These are phyloP conservation scores for Ajuga chamaepitys DNA, from an alignment of 257 asterid species.

Conservation along the genomic window DNA sequence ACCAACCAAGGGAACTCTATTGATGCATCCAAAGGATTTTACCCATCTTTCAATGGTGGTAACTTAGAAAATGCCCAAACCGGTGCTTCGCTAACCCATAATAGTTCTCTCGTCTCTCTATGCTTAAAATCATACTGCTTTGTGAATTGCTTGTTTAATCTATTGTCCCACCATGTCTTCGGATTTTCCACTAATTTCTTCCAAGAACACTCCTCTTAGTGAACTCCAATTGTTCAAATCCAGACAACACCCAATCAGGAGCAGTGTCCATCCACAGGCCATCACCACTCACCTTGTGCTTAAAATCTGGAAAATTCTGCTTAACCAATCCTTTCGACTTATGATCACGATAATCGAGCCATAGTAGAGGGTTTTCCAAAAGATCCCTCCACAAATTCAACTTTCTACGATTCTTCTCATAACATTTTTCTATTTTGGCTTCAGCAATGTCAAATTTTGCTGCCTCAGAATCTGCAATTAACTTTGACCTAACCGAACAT, in stretches of 20 bases:
- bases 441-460: neutral
- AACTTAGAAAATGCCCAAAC: conserved; percentile 49
- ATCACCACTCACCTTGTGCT: conserved; percentile 38
- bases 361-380: conserved; percentile 39
- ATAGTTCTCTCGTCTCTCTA: conserved; percentile 33
- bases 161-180: conserved; percentile 52
- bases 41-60: conserved; percentile 40
- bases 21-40: too few relatives aligned
- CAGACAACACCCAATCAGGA: conserved; percentile 46
- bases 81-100: conserved; percentile 47
- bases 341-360: conserved; percentile 63
- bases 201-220: conserved; percentile 45
- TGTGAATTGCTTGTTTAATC: conserved; percentile 24
- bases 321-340: conserved; percentile 43
- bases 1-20: too few relatives aligned
- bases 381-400: conserved; percentile 58
- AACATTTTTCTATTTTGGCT: conserved; percentile 1
- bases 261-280: conserved; percentile 43
- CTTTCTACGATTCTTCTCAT: conserved; percentile 10
- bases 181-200: conserved; percentile 51
- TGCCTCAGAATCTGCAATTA: neutral
- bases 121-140: conserved; percentile 44
- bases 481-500: neutral
- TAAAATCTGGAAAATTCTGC: conserved; percentile 57
- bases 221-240: conserved; percentile 40